These are phyloP conservation scores for Metarhizium album DNA, from an alignment of 2,329 filamentous ascomycete genomes.

Conservation along the genomic window DNA sequence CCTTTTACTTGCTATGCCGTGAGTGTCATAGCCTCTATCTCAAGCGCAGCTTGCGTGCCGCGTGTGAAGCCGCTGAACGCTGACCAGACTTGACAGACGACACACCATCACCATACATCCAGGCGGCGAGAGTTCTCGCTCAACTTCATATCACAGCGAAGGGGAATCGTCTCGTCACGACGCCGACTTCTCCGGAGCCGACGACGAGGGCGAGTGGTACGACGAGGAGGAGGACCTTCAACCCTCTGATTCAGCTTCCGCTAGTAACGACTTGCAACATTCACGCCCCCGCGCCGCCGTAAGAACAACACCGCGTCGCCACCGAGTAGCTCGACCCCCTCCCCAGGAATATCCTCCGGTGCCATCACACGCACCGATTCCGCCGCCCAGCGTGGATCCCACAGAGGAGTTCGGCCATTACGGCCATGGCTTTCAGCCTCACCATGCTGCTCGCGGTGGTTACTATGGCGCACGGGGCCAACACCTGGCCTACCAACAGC, in stretches of 20 bases:
- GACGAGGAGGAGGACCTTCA: slow-evolving; percentile 35
- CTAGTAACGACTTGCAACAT: slow-evolving; percentile 22
- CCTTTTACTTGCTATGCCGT: slow-evolving; percentile 32
- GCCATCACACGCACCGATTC: slow-evolving; percentile 28
- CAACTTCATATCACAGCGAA: slow-evolving; percentile 27
- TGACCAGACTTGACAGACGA: slow-evolving; percentile 18
- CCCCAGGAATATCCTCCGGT: slow-evolving; percentile 28
- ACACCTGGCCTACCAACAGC: slow-evolving; percentile 32
- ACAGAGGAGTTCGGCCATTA: slow-evolving; percentile 47
- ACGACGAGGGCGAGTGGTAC: slow-evolving; percentile 32
- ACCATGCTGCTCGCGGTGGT: slow-evolving; percentile 15
- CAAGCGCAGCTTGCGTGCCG: neutral
- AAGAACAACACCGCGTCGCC: slow-evolving; percentile 17
- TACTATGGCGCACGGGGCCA: slow-evolving; percentile 19
- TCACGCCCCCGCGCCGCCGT: slow-evolving; percentile 8
- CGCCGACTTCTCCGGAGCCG: slow-evolving; percentile 19
- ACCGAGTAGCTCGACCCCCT: slow-evolving; percentile 23
- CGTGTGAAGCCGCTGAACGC: slow-evolving; percentile 13
- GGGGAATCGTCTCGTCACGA: slow-evolving; percentile 25
- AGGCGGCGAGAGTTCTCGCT: slow-evolving; percentile 21
- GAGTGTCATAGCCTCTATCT: slow-evolving; percentile 18
- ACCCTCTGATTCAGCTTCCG: slow-evolving; percentile 49
- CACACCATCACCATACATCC: slow-evolving; percentile 15
- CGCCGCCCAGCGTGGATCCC: slow-evolving; percentile 53
- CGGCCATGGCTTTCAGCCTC: slow-evolving; percentile 11